Evolutionary conservation across 441 rosid genomes (phyloP), one percentile per base, ranked within the genome.

Genomic region (Cnidoscolus chayamansa): DNA sequence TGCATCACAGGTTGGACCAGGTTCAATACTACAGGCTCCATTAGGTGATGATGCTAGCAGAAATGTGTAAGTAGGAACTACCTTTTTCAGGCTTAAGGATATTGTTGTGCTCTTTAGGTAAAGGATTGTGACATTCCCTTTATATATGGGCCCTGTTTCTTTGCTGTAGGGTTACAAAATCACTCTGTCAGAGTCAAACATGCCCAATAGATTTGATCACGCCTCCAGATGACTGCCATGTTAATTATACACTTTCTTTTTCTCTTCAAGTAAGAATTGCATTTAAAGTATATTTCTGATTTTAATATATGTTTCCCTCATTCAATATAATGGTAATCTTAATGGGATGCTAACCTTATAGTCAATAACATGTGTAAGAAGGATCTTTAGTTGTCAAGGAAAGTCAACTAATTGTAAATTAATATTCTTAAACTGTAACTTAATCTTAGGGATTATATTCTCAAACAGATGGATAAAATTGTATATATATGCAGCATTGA

Each of bases 191-290:
- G 73, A 95, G 89, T 75, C 88, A 84, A 72, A 79, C 90, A 81
- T 94, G 99, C 80, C 99, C 99, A 57, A 75, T 81, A 70, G 98
- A 95, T 85, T 84, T 95, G 84, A 88, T 90, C 71, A 90, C 88
- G 80, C 99, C 98, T 65, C 99, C 98, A 54, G 99, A 95, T 83
- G 99, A 95, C 78, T 95, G 99, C 83, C 99, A 92, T 88, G 94
- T 90, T 76, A 95, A 95, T 75, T 89, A 89, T 79, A 95, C 98
- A 10, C 81, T 95, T 56, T 87, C 98, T 31, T 94, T 90, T 84
- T 92, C 99, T 49, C 87, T 94, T 78, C 98, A 92, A 84, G 99
- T 92, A 83, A 81, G 85, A 65, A 59, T 67, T 17, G 11, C 54
- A 53, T 79, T 71, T 58, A 17, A 73, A 69, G 57, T 70, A 45